These are phyloP conservation scores for Davidsoniella australis DNA, from an alignment of 2,329 filamentous ascomycete species.

Conservation along the genomic window DNA sequence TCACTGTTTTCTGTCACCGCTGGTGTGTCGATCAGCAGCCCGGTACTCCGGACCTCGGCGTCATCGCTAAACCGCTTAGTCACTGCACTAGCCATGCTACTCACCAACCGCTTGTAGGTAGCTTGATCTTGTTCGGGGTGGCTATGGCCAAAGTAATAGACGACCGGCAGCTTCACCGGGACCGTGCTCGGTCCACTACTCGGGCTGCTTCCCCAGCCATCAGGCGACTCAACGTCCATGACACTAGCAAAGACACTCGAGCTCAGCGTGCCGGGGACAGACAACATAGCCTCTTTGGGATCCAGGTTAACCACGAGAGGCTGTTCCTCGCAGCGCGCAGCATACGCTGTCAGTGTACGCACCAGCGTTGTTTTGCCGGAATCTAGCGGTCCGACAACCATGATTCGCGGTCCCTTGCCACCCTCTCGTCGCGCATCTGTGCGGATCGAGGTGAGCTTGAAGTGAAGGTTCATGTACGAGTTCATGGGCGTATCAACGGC, in stretches of 20 bases:
- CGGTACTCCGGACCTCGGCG: constrained; percentile 48
- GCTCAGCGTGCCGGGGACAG: constrained; percentile 64
- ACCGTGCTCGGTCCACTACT: constrained; percentile 78
- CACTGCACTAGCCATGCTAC: constrained; percentile 61
- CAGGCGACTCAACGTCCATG: constrained; percentile 62
- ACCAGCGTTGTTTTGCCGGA: constrained; percentile 71
- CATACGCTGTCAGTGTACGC: constrained; percentile 64
- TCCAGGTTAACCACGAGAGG: constrained; percentile 76
- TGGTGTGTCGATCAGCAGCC: constrained; percentile 74
- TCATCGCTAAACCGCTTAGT: constrained; percentile 66
- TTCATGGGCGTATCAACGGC: constrained; percentile 68
- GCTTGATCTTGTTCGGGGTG: constrained; percentile 54
- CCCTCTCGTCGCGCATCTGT: constrained; percentile 34
- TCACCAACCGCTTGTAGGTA: constrained; percentile 58
- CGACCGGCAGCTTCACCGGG: constrained; percentile 80
- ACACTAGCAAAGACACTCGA: constrained; percentile 76
- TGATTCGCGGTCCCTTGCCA: constrained; percentile 55
- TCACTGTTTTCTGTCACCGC: constrained; percentile 50
- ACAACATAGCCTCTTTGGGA: constrained; percentile 61
- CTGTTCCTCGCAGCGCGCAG: constrained; percentile 54
- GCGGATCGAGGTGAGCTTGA: constrained; percentile 61
- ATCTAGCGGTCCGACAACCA: constrained; percentile 63
- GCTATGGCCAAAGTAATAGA: constrained; percentile 70
- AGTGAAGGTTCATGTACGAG: constrained; percentile 71
- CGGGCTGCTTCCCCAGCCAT: constrained; percentile 77